Evolutionary conservation across 495 filamentous ascomycete genomes (phyloP), one percentile per base, ranked within the genome.

Genomic region (Trichocladium antarcticum): DNA sequence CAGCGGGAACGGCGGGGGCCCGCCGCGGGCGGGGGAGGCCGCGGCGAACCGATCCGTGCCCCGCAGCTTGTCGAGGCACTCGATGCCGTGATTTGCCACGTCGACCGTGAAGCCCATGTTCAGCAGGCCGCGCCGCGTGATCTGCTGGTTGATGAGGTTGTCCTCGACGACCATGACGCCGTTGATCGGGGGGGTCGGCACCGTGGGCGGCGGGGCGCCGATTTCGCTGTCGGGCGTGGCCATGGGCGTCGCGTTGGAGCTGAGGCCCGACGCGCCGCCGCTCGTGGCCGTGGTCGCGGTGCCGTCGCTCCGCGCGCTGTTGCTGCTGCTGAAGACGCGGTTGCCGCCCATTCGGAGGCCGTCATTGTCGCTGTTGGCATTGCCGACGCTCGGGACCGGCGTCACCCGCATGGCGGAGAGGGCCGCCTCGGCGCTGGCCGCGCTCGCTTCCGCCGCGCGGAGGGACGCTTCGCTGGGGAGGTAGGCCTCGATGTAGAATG

Each of bases 121-220:
- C 19, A 66, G 55, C 3, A 90, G 70, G 53, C 85, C 81, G 46
- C 78, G 78, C 27, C 75, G 69, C 12, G 85, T 66, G 3, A 89
- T 78, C 40, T 73, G 74, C 57, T 84, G 81, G 57, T 89, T 89
- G 56, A 89, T 80, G 5, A 85, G 60, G 55, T 89, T 89, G 58
- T 89, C 84, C 57, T 89, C 84, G 0, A 87, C 83, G 11, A 87
- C 72, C 11, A 87, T 70, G 7, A 87, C 67, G 15, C 63, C 64
- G 6, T 49, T 50, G 50, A 67, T 67, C 24, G 49, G 50, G 15
- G 57, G 51, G 9, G 53, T 32, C 14, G 52, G 16, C 21, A 24
- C 7, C 9, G 31, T 10, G 22, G 31, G 16, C 5, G 44, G n/a
- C 29, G 27, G 24, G 38, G 31, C 28, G 15, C 35, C 17, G 22